A percentile compares a stretch with the other conserved stretches of the same genome.
These are phyloP conservation scores for Keithomyces neogunnii DNA, from an alignment of 2,329 filamentous ascomycete genomes.

Conservation along the genomic window DNA sequence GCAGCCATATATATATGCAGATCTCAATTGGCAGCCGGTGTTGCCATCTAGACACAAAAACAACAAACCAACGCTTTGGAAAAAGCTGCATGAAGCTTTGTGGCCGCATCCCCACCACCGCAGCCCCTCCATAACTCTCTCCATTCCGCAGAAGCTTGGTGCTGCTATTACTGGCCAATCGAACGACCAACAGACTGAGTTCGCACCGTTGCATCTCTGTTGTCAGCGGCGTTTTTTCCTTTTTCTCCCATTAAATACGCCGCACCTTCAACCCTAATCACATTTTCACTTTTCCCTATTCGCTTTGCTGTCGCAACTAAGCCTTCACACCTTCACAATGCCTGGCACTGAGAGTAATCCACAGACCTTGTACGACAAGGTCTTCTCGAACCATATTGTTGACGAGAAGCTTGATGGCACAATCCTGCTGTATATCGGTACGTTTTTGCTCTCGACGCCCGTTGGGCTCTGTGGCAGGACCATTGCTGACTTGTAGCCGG, in stretches of 20 bases:
- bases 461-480: neutral
- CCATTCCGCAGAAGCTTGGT: neutral
- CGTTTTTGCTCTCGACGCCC: constrained; percentile 18
- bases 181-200: neutral
- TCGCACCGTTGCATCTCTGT: neutral
- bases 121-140: neutral
- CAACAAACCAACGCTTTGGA: too few species aligned
- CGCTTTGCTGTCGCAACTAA: neutral
- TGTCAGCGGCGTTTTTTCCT: neutral
- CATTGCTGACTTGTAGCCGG: neutral
- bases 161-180: neutral
- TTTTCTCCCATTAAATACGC: neutral
- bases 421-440: constrained; percentile 86
- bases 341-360: constrained; percentile 63
- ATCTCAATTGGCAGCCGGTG: too few species aligned
- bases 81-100: too few species aligned
- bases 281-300: neutral
- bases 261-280: neutral
- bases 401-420: constrained; percentile 94
- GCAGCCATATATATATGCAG: too few species aligned
- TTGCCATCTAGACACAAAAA: too few species aligned
- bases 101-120: too few species aligned
- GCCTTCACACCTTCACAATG: constrained; percentile 39
- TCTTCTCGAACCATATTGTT: constrained; percentile 88
- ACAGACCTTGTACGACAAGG: constrained; percentile 94